phyloP scores from a whole-genome alignment of 176 grass and related monocot species.

The Oryza officinalis region DNA sequence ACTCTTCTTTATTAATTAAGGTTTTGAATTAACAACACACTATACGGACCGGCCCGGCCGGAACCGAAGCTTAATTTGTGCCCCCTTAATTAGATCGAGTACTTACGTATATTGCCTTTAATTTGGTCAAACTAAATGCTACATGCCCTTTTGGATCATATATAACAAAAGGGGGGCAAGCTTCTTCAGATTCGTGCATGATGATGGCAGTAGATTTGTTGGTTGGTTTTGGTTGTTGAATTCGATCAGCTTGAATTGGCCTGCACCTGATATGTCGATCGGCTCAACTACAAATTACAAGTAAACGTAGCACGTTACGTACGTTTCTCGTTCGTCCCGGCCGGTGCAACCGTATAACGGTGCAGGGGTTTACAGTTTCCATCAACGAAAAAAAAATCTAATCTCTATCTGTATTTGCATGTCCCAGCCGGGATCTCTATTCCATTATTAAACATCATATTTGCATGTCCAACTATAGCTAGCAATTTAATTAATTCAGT shows the following conservation, averaged over 20 bases:
- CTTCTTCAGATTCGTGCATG: not conserved
- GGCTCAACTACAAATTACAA: not conserved
- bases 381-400: not conserved
- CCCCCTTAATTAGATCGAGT: no score
- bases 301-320: not conserved
- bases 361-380: not conserved
- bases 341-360: not conserved
- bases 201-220: not conserved
- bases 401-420: not conserved
- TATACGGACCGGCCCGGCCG: no score
- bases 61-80: no score
- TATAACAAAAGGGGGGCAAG: no score
- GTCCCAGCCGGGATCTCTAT: no score
- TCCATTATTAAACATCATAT: not conserved
- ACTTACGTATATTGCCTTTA: no score
- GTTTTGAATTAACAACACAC: no score
- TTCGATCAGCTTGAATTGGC: not conserved
- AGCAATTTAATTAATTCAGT: not conserved
- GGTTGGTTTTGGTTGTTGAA: not conserved
- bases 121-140: no score
- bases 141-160: no score
- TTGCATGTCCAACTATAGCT: not conserved
- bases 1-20: no score
- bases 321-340: not conserved
- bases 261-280: not conserved